These are phyloP conservation scores for Yarrowia sp. DNA, from an alignment of 805 yeast genomes.

Conservation along the genomic window DNA sequence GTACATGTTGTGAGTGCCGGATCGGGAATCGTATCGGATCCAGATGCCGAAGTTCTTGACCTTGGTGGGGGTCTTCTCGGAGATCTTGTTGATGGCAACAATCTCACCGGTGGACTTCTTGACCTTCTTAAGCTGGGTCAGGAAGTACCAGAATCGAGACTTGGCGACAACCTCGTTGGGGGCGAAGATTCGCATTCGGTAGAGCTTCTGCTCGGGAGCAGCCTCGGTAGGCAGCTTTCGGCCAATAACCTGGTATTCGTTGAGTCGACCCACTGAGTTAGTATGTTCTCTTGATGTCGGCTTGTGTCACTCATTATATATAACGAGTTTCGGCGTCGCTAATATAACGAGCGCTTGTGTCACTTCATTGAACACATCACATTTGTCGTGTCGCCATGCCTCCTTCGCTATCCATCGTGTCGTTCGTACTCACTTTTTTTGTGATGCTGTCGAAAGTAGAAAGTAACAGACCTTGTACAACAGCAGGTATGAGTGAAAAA, in stretches of 20 bases:
- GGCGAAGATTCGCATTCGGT: conserved; percentile 99
- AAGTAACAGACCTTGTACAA: conserved; percentile 22
- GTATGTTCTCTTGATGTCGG: not conserved
- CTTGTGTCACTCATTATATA: no score
- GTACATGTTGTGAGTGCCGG: conserved; percentile 99
- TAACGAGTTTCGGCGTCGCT: no score
- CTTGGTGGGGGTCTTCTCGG: conserved; percentile 97
- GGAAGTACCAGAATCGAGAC: conserved; percentile 99
- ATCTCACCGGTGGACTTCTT: conserved; percentile 99
- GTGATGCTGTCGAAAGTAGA: conserved; percentile 27
- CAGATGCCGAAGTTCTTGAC: conserved; percentile 99
- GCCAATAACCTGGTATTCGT: conserved; percentile 99
- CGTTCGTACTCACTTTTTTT: conserved; percentile 24
- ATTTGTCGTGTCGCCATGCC: not conserved
- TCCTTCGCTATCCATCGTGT: not conserved
- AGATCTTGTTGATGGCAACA: conserved; percentile 85
- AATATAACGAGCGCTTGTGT: no score
- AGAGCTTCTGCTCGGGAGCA: conserved; percentile 99
- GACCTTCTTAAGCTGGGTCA: conserved; percentile 98
- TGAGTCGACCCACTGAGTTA: conserved; percentile 81
- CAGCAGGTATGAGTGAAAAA: conserved; percentile 25
- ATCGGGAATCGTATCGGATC: conserved; percentile 99
- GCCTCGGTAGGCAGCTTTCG: conserved; percentile 99
- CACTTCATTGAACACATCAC: no score
- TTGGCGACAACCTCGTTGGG: conserved; percentile 98